Base-by-base conservation (phyloP, 768 basidiomycete genomes). In the Cubamyces sp. region DNA sequence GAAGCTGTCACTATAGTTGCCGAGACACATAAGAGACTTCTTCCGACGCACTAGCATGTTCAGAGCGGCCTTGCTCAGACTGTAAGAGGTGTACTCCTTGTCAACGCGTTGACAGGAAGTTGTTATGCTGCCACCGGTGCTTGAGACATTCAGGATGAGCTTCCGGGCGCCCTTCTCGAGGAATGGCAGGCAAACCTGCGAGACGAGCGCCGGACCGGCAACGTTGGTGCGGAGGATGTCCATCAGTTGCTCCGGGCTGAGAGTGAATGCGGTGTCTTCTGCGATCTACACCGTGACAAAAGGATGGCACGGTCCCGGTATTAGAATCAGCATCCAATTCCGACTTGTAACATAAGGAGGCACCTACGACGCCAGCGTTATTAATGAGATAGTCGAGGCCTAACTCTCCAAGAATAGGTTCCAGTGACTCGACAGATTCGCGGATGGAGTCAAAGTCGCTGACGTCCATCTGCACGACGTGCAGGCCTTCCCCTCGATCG, bases 351-450 rank as follows among this genome's bases (percentile, higher is more conserved):
- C 16, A 30, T 25, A 28, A n/a, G 14, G 4, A 9, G 16, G 11
- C 15, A 70, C 76, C 53, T 54, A 77, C 76, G 21, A 76, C 62
- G 0, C 67, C 77, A 5, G 77, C 76, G 42, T 77, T 78, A 67
- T 78, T 80, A 54, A 78, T 58, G 25, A 80, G 68, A 50, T 77
- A 79, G 65, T 80, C 76, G 5, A 79, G 65, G 12, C 78, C 76
- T 0, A 48, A 23, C 34, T 65, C 64, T 3, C 64, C 70, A 14
- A 79, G 64, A 23, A 75, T 57, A 39, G 50, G 66, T 42, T 64
- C 70, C 16, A 73, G 69, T 3, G 60, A 37, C 37, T 64, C 51
- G 3, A 57, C 67, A 7, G 73, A 69, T 0, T 45, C 64, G 11
- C 70, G 61, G 58, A 77, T 74, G 37, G 70, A 68, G 14, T 50